Evolutionary conservation across 2,329 filamentous ascomycete genomes (phyloP).

Genomic region (Xylaria sp.): DNA sequence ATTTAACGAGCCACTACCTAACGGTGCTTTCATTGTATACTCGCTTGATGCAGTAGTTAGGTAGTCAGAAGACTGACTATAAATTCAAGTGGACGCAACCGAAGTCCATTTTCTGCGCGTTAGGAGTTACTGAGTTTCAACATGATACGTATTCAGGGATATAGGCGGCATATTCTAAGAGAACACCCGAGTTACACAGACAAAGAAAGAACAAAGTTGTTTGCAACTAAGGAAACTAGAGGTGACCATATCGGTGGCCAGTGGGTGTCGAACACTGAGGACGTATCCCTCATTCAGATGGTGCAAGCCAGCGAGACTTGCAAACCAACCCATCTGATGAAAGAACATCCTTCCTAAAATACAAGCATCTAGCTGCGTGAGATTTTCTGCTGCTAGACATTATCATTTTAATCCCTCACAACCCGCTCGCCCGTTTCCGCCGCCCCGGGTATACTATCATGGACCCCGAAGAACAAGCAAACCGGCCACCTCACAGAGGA

Average conservation of each 20-base stretch:
- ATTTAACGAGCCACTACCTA: too few relatives aligned
- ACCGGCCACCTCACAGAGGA: slow-evolving; percentile 45
- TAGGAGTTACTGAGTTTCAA: background rate
- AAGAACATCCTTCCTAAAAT: slow-evolving; percentile 50
- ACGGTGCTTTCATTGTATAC: background rate
- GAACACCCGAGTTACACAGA: slow-evolving; percentile 46
- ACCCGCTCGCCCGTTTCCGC: slow-evolving; percentile 45
- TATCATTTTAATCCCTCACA: slow-evolving; percentile 46
- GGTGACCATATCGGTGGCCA: slow-evolving; percentile 43
- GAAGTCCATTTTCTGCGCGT: background rate
- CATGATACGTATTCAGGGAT: slow-evolving; percentile 42
- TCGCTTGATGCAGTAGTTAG: background rate
- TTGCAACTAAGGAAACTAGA: slow-evolving; percentile 51
- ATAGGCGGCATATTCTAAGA: slow-evolving; percentile 45
- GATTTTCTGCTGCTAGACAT: slow-evolving; percentile 45
- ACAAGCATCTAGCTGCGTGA: slow-evolving; percentile 50
- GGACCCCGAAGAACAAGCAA: slow-evolving; percentile 45
- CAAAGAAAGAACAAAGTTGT: slow-evolving; percentile 47
- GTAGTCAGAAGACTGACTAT: background rate
- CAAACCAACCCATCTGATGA: slow-evolving; percentile 36
- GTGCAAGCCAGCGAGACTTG: slow-evolving; percentile 41
- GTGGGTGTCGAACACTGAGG: slow-evolving; percentile 44
- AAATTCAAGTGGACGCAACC: background rate
- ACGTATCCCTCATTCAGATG: slow-evolving; percentile 41
- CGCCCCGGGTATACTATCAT: slow-evolving; percentile 50